A percentile compares a stretch with the other conserved stretches of the same genome.
Evolutionary conservation across 768 basidiomycete species (phyloP).

Genomic region (Russula abietina): DNA sequence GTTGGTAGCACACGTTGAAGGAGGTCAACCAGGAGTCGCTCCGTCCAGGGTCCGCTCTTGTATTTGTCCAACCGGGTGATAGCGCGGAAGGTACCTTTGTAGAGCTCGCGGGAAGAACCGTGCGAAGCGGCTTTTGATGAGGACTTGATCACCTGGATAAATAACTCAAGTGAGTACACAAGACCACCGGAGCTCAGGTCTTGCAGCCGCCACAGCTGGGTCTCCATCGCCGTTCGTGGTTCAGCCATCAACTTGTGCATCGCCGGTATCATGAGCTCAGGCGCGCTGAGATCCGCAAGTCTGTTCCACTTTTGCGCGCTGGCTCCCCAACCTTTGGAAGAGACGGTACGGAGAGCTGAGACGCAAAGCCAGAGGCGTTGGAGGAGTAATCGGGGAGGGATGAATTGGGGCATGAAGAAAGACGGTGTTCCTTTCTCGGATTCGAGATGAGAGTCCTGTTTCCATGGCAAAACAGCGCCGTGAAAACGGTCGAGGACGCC

Average conservation of each 20-base stretch:
- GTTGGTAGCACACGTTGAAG: not conserved
- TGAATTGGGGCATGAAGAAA: not conserved
- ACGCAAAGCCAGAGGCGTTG: not conserved
- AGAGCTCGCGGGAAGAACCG: not conserved
- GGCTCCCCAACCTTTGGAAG: not conserved
- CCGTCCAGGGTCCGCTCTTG: not conserved
- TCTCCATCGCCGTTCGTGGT: not conserved
- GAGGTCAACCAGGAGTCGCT: not conserved
- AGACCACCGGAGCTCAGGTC: not conserved
- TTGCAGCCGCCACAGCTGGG: not conserved
- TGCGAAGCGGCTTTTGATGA: not conserved
- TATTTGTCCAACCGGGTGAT: not conserved
- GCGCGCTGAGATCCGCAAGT: not conserved
- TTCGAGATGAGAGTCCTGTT: not conserved
- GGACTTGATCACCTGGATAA: not conserved
- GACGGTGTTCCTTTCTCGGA: not conserved
- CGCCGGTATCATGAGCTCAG: not conserved
- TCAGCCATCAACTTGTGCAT: not conserved
- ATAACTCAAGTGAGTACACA: not conserved
- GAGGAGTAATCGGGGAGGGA: not conserved
- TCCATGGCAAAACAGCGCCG: not conserved
- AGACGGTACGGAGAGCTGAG: not conserved
- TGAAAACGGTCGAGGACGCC: not conserved
- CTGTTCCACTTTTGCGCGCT: not conserved
- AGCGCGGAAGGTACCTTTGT: not conserved